Percentiles rank a stretch among this genome's conserved stretches.
phyloP scores from a whole-genome alignment of 2,329 filamentous ascomycete species.

The Nakataea oryzae region DNA sequence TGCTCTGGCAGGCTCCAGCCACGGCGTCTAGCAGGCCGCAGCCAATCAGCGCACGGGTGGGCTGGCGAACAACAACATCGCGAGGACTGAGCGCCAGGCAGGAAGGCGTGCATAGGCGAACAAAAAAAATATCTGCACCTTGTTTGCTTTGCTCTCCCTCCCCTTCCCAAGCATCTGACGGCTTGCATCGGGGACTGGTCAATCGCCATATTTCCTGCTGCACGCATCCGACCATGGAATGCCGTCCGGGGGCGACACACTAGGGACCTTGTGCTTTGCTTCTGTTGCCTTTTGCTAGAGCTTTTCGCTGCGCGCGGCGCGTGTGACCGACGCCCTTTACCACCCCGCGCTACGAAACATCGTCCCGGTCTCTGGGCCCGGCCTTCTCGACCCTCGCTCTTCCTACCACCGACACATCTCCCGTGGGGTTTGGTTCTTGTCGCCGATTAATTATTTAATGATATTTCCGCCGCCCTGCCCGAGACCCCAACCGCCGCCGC shows the following conservation, averaged over 20 bases:
- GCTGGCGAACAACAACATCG: constrained; percentile 27
- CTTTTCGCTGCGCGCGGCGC: background rate
- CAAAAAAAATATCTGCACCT: background rate
- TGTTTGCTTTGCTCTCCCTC: background rate
- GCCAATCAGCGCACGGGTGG: constrained; percentile 23
- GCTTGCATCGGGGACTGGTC: background rate
- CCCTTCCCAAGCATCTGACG: background rate
- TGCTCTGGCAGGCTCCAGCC: constrained; percentile 22
- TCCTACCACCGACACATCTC: background rate
- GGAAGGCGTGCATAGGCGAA: constrained; percentile 2
- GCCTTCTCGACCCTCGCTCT: background rate
- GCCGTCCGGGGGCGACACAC: background rate
- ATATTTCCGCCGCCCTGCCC: background rate
- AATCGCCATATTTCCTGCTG: background rate
- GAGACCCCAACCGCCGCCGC: background rate
- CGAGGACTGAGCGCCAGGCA: constrained; percentile 12
- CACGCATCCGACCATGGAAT: background rate
- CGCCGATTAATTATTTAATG: background rate
- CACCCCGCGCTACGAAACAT: background rate
- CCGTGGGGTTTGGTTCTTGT: background rate
- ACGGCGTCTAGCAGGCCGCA: constrained; percentile 8
- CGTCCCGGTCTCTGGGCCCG: background rate
- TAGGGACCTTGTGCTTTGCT: background rate
- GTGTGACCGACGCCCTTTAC: background rate
- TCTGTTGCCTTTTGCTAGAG: background rate